Percentiles rank a stretch among this genome's conserved stretches.
Conservation (phyloP, 2,329 filamentous ascomycete species). For the Daldinia eschscholtzii region DNA sequence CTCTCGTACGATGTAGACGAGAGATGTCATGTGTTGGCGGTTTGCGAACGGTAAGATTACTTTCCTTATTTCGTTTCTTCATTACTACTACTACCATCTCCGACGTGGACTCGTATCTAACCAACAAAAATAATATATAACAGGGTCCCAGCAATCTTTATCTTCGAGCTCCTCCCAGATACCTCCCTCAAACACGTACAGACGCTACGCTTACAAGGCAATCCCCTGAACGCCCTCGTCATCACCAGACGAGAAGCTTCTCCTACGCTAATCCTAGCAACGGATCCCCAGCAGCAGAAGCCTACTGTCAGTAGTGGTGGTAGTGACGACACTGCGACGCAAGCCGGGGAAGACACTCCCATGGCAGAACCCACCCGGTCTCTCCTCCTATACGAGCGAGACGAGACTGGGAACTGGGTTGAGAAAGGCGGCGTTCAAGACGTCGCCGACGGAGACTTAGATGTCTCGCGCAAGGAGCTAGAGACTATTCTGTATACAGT, state of each 20-base stretch:
- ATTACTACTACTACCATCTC: conserved; percentile 3
- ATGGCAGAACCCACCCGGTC: conserved; percentile 12
- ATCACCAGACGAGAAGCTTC: conserved; percentile 17
- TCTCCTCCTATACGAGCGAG: conserved; percentile 45
- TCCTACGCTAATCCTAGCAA: conserved; percentile 56
- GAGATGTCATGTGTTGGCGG: conserved; percentile 54
- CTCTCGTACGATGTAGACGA: conserved; percentile 49
- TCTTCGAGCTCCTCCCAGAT: conserved; percentile 66
- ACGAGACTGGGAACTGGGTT: conserved; percentile 39
- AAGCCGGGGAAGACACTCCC: conserved; percentile 2
- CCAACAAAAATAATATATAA: background rate
- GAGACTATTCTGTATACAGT: conserved; percentile 50
- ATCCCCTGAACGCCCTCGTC: conserved; percentile 69
- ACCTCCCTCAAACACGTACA: conserved; percentile 63
- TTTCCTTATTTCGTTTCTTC: conserved; percentile 27
- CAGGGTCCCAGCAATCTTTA: conserved; percentile 73
- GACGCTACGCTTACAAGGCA: conserved; percentile 71
- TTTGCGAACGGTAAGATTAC: conserved; percentile 61
- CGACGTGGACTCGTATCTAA: conserved; percentile 36
- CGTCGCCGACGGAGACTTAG: conserved; percentile 23
- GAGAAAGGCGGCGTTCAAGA: conserved; percentile 24
- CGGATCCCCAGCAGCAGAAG: conserved; percentile 52
- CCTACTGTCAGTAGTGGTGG: too few species aligned
- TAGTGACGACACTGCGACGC: background rate
- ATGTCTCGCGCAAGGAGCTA: conserved; percentile 47